These are phyloP conservation scores for Escovopsis sp. DNA, from an alignment of 2,329 filamentous ascomycete species.

Conservation along the genomic window DNA sequence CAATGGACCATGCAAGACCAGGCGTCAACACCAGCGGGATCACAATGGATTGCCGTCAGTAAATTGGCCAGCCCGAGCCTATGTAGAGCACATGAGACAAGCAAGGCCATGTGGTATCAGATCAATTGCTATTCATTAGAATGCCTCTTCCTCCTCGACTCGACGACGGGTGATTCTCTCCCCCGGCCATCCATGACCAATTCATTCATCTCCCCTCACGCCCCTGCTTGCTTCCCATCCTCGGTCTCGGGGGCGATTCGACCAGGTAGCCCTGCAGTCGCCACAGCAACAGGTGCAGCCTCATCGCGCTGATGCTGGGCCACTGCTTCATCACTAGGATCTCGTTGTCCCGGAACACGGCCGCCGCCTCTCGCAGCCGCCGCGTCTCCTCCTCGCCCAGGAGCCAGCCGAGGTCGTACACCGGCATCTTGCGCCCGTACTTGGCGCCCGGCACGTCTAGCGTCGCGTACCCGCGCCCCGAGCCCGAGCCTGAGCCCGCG, in stretches of 20 bases:
- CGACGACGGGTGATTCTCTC: no score
- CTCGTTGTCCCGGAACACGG: slow-evolving; percentile 21
- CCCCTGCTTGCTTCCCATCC: no score
- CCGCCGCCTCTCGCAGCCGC: slow-evolving; percentile 22
- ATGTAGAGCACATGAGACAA: no score
- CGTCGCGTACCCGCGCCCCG: slow-evolving; percentile 27
- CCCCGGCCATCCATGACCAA: no score
- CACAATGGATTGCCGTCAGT: no score
- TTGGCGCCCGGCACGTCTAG: slow-evolving; percentile 23
- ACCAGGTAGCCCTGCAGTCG: slow-evolving; percentile 41
- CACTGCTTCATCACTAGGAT: slow-evolving; percentile 28
- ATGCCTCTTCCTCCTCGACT: no score
- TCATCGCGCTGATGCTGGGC: slow-evolving; percentile 23
- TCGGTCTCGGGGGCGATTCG: neutral
- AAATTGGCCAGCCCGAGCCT: no score
- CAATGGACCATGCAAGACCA: no score
- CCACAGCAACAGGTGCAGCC: slow-evolving; percentile 39
- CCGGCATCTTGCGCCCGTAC: slow-evolving; percentile 25
- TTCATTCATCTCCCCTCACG: no score
- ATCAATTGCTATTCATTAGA: no score
- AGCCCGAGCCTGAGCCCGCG: slow-evolving; percentile 5
- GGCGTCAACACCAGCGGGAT: no score
- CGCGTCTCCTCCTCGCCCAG: slow-evolving; percentile 32
- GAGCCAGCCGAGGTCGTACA: slow-evolving; percentile 38
- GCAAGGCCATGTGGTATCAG: no score